phyloP scores from a whole-genome alignment of 306 rosid genomes.

The Trifolium dubium region DNA sequence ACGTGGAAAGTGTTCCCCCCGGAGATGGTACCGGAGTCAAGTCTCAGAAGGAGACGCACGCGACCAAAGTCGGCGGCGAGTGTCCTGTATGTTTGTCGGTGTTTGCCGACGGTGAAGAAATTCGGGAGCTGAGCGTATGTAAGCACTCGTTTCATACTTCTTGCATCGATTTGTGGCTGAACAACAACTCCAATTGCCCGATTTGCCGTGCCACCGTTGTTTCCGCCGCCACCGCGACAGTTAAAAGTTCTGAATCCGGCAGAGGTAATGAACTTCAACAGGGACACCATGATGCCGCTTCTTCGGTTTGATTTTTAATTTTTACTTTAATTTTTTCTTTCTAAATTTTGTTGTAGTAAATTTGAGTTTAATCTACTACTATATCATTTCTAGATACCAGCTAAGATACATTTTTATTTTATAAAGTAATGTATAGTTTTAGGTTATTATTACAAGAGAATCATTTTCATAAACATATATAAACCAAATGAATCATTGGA shows the following conservation, averaged over 20 bases:
- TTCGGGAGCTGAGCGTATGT: slow-evolving; percentile 63
- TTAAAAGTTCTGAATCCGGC: slow-evolving; percentile 34
- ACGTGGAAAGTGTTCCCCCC: slow-evolving; percentile 16
- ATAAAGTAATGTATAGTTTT: background rate
- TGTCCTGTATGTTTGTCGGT: slow-evolving; percentile 81
- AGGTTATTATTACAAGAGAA: background rate
- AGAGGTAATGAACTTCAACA: slow-evolving; percentile 49
- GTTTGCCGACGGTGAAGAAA: slow-evolving; percentile 68
- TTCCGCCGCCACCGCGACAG: background rate
- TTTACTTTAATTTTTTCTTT: background rate
- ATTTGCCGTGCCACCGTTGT: slow-evolving; percentile 66
- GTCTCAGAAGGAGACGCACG: slow-evolving; percentile 52
- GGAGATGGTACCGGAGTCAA: slow-evolving; percentile 37
- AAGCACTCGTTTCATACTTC: slow-evolving; percentile 71
- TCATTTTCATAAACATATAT: background rate
- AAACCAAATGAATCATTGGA: no score
- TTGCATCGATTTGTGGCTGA: slow-evolving; percentile 76
- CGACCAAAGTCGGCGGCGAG: slow-evolving; percentile 60
- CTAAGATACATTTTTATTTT: background rate
- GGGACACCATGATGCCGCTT: slow-evolving; percentile 52
- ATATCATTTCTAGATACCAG: no score
- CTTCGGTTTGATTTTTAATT: slow-evolving; percentile 51
- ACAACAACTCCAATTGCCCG: slow-evolving; percentile 70
- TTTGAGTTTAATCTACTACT: slow-evolving; percentile 10
- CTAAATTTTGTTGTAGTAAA: background rate